These are phyloP conservation scores for Phanerochaete carnosa DNA, from an alignment of 768 basidiomycete genomes.

Conservation along the genomic window DNA sequence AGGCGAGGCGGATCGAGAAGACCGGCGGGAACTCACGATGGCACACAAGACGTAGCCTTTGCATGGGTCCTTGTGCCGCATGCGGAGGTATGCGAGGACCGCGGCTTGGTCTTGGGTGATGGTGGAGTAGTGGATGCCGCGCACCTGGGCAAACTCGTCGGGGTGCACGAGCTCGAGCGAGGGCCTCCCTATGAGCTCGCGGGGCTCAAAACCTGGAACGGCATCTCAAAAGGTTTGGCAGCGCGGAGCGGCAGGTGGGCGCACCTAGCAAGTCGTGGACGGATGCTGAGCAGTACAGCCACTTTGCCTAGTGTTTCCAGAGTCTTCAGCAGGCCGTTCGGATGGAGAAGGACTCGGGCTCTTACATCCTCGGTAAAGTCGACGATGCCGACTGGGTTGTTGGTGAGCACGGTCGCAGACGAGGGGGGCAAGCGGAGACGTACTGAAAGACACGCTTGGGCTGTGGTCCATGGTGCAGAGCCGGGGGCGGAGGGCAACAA, in stretches of 20 bases:
- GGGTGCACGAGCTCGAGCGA: conserved; percentile 79
- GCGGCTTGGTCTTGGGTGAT: conserved; percentile 79
- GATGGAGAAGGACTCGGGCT: conserved; percentile 3
- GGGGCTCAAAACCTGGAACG: conserved; percentile 63
- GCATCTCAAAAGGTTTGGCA: background rate
- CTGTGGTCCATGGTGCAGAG: background rate
- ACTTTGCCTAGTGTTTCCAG: conserved; percentile 18
- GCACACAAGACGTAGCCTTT: conserved; percentile 74
- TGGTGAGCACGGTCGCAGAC: too few species aligned
- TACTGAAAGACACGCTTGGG: background rate
- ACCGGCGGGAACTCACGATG: conserved; percentile 48
- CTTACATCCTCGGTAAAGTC: conserved; percentile 74
- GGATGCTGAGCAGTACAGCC: conserved; percentile 28
- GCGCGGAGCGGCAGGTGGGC: background rate
- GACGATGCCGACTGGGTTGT: conserved; percentile 67
- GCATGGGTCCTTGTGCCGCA: conserved; percentile 77
- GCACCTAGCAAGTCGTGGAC: conserved; percentile 25
- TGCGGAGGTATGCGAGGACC: conserved; percentile 70
- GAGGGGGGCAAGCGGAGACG: background rate
- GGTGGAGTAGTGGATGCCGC: conserved; percentile 71
- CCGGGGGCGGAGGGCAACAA: background rate
- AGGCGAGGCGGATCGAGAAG: background rate
- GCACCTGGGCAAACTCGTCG: conserved; percentile 68
- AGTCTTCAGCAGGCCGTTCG: conserved; percentile 6
- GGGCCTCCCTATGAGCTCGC: conserved; percentile 64